Evolutionary conservation across 2,329 filamentous ascomycete species (phyloP).

Genomic region (Ophiocordyceps camponoti-saundersi): DNA sequence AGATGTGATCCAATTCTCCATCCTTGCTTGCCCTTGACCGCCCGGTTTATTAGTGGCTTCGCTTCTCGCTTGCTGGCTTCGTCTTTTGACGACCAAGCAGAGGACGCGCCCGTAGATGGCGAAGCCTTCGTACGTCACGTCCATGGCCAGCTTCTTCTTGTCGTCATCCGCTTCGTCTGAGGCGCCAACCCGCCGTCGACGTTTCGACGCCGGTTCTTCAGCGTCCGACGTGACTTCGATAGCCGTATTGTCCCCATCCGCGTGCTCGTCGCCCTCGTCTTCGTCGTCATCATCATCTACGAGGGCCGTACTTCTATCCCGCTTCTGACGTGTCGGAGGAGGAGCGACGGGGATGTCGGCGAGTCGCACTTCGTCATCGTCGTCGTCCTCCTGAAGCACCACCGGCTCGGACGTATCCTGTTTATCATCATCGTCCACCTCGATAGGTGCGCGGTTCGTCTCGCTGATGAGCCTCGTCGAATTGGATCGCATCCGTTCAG

Average conservation of each 20-base stretch:
- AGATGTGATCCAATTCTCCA: slow-evolving; percentile 74
- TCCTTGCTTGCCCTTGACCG: slow-evolving; percentile 49
- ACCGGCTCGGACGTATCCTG: slow-evolving; percentile 14
- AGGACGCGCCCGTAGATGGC: slow-evolving; percentile 87
- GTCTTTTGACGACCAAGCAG: slow-evolving; percentile 73
- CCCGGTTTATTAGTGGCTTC: slow-evolving; percentile 15
- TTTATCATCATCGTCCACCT: slow-evolving; percentile 23
- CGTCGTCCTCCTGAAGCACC: slow-evolving; percentile 30
- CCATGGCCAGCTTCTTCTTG: slow-evolving; percentile 81
- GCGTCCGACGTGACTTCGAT: slow-evolving; percentile 21
- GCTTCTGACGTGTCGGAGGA: slow-evolving; percentile 10
- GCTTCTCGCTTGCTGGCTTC: slow-evolving; percentile 23
- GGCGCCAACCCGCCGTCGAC: slow-evolving; percentile 14
- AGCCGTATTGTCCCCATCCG: slow-evolving; percentile 13
- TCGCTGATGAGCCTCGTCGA: slow-evolving; percentile 43
- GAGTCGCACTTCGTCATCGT: slow-evolving; percentile 16
- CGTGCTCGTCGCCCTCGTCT: slow-evolving; percentile 11
- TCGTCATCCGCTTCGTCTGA: slow-evolving; percentile 33
- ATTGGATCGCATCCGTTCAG: slow-evolving; percentile 40
- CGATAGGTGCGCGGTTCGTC: slow-evolving; percentile 33
- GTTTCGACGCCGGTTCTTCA: slow-evolving; percentile 27
- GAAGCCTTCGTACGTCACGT: slow-evolving; percentile 86
- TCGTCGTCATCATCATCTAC: slow-evolving; percentile 12
- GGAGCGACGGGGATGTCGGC: slow-evolving; percentile 17
- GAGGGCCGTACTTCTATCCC: slow-evolving; percentile 7